A percentile compares a stretch with the other conserved stretches of the same genome.
phyloP scores from a whole-genome alignment of 2,329 filamentous ascomycete genomes.

The Hirsutella thompsonii region DNA sequence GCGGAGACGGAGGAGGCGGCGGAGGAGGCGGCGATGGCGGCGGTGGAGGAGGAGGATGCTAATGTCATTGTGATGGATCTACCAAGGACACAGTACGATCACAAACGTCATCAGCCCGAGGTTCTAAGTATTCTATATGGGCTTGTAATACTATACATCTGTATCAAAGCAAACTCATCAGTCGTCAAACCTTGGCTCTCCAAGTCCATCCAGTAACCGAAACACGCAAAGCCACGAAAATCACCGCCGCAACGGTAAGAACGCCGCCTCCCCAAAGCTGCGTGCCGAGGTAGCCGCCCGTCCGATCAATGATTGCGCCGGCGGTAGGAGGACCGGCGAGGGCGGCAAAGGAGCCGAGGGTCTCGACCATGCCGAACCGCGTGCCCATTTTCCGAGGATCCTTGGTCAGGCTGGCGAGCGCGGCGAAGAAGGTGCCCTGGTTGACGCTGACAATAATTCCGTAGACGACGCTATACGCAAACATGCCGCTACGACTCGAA shows the following conservation, averaged over 20 bases:
- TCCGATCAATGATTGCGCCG: conserved; percentile 29
- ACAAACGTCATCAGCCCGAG: too few relatives aligned
- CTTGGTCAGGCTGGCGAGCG: conserved; percentile 26
- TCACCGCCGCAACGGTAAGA: conserved; percentile 19
- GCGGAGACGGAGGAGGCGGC: too few relatives aligned
- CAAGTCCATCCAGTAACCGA: conserved; percentile 22
- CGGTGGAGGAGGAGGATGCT: too few relatives aligned
- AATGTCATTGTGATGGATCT: too few relatives aligned
- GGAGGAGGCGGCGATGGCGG: too few relatives aligned
- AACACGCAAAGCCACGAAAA: conserved; percentile 18
- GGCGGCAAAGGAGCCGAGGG: conserved; percentile 25
- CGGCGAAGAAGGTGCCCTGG: conserved; percentile 26
- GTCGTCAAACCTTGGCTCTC: conserved; percentile 19
- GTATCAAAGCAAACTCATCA: too few relatives aligned
- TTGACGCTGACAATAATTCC: conserved; percentile 28
- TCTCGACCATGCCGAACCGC: conserved; percentile 32
- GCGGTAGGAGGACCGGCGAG: conserved; percentile 31
- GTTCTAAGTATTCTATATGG: too few relatives aligned
- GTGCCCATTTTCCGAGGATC: conserved; percentile 31
- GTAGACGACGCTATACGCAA: conserved; percentile 29
- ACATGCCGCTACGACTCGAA: conserved; percentile 22
- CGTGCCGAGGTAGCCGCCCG: conserved; percentile 27
- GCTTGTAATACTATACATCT: too few relatives aligned
- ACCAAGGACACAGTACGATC: too few relatives aligned
- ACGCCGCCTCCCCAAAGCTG: conserved; percentile 33